phyloP scores from a whole-genome alignment of 2,329 filamentous ascomycete species.

The Hypoxylon sp. region DNA sequence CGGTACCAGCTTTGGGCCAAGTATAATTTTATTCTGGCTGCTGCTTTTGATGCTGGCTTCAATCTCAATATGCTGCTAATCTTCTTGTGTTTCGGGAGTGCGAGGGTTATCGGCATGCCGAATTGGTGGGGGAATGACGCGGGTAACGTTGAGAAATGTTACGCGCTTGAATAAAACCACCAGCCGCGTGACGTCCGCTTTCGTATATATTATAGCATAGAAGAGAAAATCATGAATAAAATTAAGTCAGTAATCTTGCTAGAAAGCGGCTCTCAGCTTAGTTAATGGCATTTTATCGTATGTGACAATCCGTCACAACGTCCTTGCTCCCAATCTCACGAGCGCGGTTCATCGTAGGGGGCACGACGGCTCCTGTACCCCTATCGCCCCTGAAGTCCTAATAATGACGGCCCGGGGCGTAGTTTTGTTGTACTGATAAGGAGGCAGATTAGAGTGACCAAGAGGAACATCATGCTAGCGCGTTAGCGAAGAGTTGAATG shows the following conservation, averaged over 20 bases:
- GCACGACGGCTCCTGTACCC: too few species aligned
- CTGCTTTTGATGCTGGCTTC: conserved; percentile 73
- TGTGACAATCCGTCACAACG: neutral
- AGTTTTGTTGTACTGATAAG: too few species aligned
- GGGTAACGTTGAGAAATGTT: conserved; percentile 70
- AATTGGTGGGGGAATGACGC: conserved; percentile 75
- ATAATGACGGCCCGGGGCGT: too few species aligned
- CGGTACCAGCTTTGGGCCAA: conserved; percentile 70
- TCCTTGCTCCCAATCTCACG: neutral
- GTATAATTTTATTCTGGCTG: conserved; percentile 74
- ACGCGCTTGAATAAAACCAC: conserved; percentile 60
- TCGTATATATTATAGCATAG: neutral
- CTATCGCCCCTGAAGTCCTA: too few species aligned
- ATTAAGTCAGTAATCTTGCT: neutral
- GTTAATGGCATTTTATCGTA: too few species aligned
- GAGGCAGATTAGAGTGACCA: neutral
- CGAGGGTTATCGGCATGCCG: conserved; percentile 71
- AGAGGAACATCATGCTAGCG: neutral
- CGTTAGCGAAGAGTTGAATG: neutral
- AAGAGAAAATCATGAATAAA: neutral
- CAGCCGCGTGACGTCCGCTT: neutral
- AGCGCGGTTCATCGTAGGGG: too few species aligned
- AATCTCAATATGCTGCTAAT: conserved; percentile 73
- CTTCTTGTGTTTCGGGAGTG: conserved; percentile 72
- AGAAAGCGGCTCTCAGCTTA: neutral